A percentile compares a stretch with the other conserved stretches of the same genome.
Evolutionary conservation across 2,329 filamentous ascomycete genomes (phyloP).

Genomic region (Neonectria faginata): DNA sequence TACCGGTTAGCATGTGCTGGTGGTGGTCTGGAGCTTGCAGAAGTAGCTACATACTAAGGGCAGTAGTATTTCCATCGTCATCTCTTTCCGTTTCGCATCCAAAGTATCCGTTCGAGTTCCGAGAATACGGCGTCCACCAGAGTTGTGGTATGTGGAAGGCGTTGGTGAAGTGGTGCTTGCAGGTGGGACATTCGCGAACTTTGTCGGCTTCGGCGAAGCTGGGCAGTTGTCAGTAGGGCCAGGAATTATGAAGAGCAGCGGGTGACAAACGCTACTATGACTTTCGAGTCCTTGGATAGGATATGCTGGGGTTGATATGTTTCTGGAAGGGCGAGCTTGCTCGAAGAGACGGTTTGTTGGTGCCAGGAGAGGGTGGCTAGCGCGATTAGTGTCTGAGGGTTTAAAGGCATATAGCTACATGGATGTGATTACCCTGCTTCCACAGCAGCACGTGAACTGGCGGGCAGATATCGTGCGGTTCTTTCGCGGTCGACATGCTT

Average conservation of each 20-base stretch:
- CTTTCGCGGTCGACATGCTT: neutral
- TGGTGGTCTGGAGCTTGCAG: conserved; percentile 21
- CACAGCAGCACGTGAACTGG: neutral
- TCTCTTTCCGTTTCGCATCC: conserved; percentile 9
- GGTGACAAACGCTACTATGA: neutral
- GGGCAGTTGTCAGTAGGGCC: fast-evolving
- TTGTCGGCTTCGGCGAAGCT: conserved; percentile 49
- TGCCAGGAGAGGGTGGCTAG: neutral
- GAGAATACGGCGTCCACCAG: conserved; percentile 12
- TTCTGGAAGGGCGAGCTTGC: neutral
- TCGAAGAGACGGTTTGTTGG: neutral
- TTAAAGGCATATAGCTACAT: neutral
- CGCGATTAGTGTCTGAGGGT: neutral
- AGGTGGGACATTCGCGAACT: conserved; percentile 46
- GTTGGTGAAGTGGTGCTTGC: conserved; percentile 29
- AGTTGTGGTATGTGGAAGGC: conserved; percentile 7
- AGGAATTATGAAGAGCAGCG: neutral
- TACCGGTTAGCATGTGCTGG: neutral
- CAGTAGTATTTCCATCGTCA: neutral
- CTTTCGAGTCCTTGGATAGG: neutral
- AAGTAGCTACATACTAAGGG: conserved; percentile 9
- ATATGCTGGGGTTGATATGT: neutral
- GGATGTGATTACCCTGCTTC: neutral
- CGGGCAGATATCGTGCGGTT: neutral
- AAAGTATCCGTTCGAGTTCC: conserved; percentile 21